Evolutionary conservation across 2,329 filamentous ascomycete genomes (phyloP), one percentile per base, ranked within the genome.

Genomic region (Mycosphaerella sp.): DNA sequence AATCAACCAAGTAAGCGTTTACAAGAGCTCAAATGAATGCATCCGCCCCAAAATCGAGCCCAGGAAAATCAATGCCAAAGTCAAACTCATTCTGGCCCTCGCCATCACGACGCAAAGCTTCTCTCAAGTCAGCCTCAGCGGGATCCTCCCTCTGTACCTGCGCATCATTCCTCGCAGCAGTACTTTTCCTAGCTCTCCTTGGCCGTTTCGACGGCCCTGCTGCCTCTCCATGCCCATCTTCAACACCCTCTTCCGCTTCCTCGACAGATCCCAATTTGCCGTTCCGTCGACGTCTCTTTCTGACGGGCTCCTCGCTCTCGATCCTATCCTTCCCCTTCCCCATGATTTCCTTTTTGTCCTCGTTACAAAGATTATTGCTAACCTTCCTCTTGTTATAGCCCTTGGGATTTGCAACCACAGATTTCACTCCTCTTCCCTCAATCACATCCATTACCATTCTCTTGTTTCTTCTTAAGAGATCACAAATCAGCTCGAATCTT

Each of bases 401-500:
- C 43, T 48, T 44, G 12, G 58, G 58, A 45, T 58, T 55, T 8
- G 42, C 47, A 35, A 58, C 58, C 13, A 60, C 53, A 21, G 53
- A 52, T 41, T 54, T 49, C 30, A 60, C 58, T 4, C 58, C 58
- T n/a, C 58, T 44, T 2, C 58, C 58, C 32, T 60, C 58, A 2
- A 60, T 34, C 7, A 60, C 58, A 52, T 60, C 58, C 56, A 58
- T 60, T 9, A 57, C 58, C 8, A 58, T 48, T 1, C 56, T 40
- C 41, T 59, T 59, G 28, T 59, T 56, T 2, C 4, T 14, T 1
- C 18, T 17, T 36, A 59, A 36, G 7, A 53, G 50, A 10, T 37
- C 49, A 32, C 52, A 47, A 5, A 59, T 54, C 1, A 25, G 18
- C n/a, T 41, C 27, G 10, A 59, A 45, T 17, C 56, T 43, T 28